Base-by-base conservation (phyloP, 768 basidiomycete genomes). In the Rhizopogon rudus region DNA sequence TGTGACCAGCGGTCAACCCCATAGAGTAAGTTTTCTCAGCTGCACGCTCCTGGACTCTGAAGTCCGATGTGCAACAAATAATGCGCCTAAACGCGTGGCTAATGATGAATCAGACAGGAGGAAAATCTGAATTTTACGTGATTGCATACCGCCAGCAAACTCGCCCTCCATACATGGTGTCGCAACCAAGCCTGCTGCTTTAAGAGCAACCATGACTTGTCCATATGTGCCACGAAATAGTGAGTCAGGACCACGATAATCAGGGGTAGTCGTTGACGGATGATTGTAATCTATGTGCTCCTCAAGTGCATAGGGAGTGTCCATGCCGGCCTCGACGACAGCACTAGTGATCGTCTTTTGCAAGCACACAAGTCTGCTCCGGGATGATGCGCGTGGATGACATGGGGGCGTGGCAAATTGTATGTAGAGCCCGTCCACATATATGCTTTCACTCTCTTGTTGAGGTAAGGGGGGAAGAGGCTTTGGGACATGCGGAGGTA, bases 191-290 rank as follows among this genome's bases (percentile, higher is more conserved):
- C 75, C 75, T 1, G 72, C 75, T 14, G 56, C 63, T 48, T 71
- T 59, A 42, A 77, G 61, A n/a, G 75, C 75, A 22, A 62, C 55
- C 67, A 70, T 68, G 49, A 77, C 60, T 61, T 77, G 75, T 9
- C 75, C 75, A 58, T 75, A 77, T 17, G 75, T 77, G 25, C 75
- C 75, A 25, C 71, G 68, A 59, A 73, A 77, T 51, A 77, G 60
- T 37, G 28, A n/a, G 1, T 6, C 40, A 39, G 53, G 61, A 1
- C 25, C n/a, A 28, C 17, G 25, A 20, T 46, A 20, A 5, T 10
- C 49, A 17, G 49, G 54, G 16, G 40, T 35, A 29, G 25, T 25
- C 25, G 25, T 25, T 5, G 25, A 25, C 25, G 40, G 56, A 63
- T 44, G 55, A 25, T 35, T 10, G 39, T 25, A 14, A 10, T 49